phyloP scores from a whole-genome alignment of 208 protist species.

The Angomonas ambiguus region DNA sequence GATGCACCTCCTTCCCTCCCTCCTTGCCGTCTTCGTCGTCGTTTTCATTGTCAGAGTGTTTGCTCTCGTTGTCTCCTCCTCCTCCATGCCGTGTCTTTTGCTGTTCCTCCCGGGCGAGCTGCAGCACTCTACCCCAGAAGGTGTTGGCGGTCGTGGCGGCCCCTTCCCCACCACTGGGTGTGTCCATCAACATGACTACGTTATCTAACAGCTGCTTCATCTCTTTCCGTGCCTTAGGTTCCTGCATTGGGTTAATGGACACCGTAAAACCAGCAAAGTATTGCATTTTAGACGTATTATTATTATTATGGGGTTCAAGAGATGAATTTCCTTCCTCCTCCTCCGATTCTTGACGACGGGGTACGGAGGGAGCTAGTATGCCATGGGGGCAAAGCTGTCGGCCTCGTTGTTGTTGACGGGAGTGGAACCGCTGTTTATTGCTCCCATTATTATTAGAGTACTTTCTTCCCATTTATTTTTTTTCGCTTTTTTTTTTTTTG shows the following conservation, averaged over 20 bases:
- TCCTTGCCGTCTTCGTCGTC: slow-evolving; percentile 12
- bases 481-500: slow-evolving; percentile 17
- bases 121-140: neutral
- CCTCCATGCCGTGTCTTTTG: neutral
- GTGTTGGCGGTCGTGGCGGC: too few species aligned
- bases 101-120: neutral
- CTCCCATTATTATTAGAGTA: neutral
- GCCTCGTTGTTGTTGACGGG: slow-evolving; percentile 32
- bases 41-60: too few species aligned
- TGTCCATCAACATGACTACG: neutral
- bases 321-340: too few species aligned
- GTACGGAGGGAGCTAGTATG: slow-evolving; percentile 8
- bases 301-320: neutral
- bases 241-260: slow-evolving; percentile 4
- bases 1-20: slow-evolving; percentile 14
- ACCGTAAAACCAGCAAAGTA: neutral
- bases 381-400: slow-evolving; percentile 65
- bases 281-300: neutral
- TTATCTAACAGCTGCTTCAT: neutral
- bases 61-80: too few species aligned
- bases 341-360: neutral
- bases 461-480: neutral
- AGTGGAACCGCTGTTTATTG: slow-evolving; percentile 57
- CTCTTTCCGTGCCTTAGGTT: neutral
- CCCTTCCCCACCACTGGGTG: neutral